Conservation (phyloP, 1,284 basidiomycete genomes). For the Rhodotorula sp. region DNA sequence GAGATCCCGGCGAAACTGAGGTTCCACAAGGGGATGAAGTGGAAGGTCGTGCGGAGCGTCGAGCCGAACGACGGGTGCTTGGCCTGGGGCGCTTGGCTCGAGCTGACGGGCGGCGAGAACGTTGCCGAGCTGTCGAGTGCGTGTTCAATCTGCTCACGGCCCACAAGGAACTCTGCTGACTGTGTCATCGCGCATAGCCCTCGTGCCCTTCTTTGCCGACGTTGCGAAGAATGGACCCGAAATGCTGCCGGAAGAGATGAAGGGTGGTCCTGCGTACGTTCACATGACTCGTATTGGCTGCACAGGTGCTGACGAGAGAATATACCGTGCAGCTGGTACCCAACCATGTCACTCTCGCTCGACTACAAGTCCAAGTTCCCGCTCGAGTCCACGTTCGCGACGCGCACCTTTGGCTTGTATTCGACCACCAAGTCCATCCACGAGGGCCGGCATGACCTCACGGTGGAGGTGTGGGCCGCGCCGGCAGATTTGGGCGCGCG, state of each 20-base stretch:
- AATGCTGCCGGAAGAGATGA: conserved; percentile 7
- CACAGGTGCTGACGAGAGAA: not conserved
- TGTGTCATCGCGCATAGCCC: not conserved
- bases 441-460: conserved; percentile 36
- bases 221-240: conserved; percentile 36
- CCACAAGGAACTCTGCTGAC: not conserved
- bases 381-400: conserved; percentile 3
- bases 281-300: too few relatives aligned
- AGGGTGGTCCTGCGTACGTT: conserved; percentile 21
- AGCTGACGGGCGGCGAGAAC: conserved; percentile 32
- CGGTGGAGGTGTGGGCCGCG: conserved; percentile 36
- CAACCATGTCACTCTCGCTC: conserved; percentile 36
- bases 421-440: conserved; percentile 27
- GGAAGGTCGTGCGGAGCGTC: conserved; percentile 21
- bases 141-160: not conserved
- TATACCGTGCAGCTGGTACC: conserved; percentile 29
- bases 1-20: conserved; percentile 12
- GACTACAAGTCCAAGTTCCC: conserved; percentile 37
- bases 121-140: conserved; percentile 9
- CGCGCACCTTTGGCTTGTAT: conserved; percentile 34
- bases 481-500: conserved; percentile 14
- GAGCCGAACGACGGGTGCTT: conserved; percentile 9
- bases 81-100: conserved; percentile 34
- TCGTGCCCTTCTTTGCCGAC: conserved; percentile 41
- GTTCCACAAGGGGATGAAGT: conserved; percentile 23